Base-by-base conservation (phyloP, 257 asterid species). In the Jacaranda copaia region DNA sequence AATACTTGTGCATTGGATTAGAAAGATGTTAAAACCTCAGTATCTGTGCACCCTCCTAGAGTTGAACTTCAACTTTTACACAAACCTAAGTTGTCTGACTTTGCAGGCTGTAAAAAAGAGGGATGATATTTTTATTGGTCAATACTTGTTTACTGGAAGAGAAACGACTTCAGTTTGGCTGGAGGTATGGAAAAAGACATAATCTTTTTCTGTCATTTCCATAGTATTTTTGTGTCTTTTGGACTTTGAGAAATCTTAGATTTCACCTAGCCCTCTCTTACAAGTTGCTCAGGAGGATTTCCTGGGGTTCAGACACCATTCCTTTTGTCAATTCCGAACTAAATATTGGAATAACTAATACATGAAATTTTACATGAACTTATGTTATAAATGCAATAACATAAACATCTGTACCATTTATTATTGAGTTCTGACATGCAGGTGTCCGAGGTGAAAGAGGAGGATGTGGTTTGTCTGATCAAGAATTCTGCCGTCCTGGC, bases 401-500 rank as follows among this genome's bases (percentile, higher is more conserved):
- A 74, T 12, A 52, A 66, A n/a, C 15, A 15, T 63, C 68, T 52
- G 8, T 67, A 19, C 55, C 25, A 36, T 68, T 80, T 63, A 16
- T 64, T 38, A 52, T 77, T 40, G 70, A 36, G 65, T 51, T 76
- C 71, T 62, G n/a, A 55, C 19, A 36, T 75, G 67, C 87, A 93
- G 98, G 98, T 94, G 39, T 82, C 84, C 8, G 88, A 90, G 77
- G 94, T 94, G 78, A 90, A 87, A 68, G 97, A 79, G 8, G 90
- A 87, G 45, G 97, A 94, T 74, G 98, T 94, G 68, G 87, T 94
- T 75, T 94, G 98, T 69, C 65, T 82, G 80, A 78, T 92, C 74
- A 94, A 94, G 88, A 94, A 87, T 79, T 90, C 98, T 49, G 97
- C 98, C 55, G 86, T 86, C 49, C 85, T 94, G 89, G 88, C 89